Conservation (phyloP, 129 eudicot species). For the Scalesia atractyloides region DNA sequence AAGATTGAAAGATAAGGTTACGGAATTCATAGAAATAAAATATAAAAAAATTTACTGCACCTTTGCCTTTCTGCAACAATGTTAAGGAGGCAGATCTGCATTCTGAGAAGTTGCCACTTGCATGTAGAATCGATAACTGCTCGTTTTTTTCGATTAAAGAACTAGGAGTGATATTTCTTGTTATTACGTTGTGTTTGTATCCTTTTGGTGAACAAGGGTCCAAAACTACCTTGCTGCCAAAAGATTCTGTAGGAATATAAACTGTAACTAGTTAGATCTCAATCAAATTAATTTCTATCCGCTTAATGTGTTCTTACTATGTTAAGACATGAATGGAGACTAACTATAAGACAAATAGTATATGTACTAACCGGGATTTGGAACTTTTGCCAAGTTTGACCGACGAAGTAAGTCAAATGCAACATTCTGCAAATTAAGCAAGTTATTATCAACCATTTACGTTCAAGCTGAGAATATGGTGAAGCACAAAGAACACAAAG, state of each 20-base stretch:
- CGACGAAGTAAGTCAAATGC: slow-evolving; percentile 73
- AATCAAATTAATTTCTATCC: background rate
- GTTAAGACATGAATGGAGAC: background rate
- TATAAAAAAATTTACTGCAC: slow-evolving; percentile 28
- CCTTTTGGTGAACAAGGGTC: slow-evolving; percentile 96
- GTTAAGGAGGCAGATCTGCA: slow-evolving; percentile 78
- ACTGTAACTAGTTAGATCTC: slow-evolving; percentile 5
- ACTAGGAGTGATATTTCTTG: slow-evolving; percentile 43
- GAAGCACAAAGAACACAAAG: slow-evolving; percentile 1
- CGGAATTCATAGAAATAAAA: background rate
- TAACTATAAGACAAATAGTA: slow-evolving; percentile 14
- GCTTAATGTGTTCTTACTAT: background rate
- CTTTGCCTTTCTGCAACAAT: slow-evolving; percentile 80
- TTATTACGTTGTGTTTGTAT: slow-evolving; percentile 40
- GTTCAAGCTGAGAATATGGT: too few species aligned
- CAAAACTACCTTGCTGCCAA: slow-evolving; percentile 38
- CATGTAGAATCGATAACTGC: slow-evolving; percentile 47
- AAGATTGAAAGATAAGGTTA: background rate
- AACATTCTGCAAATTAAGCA: slow-evolving; percentile 67
- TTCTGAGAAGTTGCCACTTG: slow-evolving; percentile 89
- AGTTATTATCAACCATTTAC: slow-evolving; percentile 15
- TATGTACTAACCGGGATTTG: slow-evolving; percentile 52
- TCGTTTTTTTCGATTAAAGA: slow-evolving; percentile 40
- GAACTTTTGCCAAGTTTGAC: slow-evolving; percentile 43
- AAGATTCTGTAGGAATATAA: slow-evolving; percentile 49